Evolutionary conservation across 129 eudicot genomes (phyloP), one percentile per base, ranked within the genome.

Genomic region (Gnaphalium uliginosum): DNA sequence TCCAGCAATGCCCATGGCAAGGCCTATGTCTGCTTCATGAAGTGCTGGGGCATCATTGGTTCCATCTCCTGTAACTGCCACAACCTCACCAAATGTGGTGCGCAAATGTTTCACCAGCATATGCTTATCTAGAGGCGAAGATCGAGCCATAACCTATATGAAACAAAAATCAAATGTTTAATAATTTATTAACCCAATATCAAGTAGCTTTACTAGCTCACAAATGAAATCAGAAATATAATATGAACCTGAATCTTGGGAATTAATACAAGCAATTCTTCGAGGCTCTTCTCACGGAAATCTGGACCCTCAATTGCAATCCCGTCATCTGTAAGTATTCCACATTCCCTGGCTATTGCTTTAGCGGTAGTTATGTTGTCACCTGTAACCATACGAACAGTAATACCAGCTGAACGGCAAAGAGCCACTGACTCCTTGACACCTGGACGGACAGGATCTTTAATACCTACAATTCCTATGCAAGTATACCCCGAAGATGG

Each of bases 1-100:
- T 77, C 97, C 99, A 46, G 97, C 99, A 76, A 94, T 94, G 67
- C 99, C 99, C 99, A 94, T 91, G 25, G 99, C 97, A 82, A 94
- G 92, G 43, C 98, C 98, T 18, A 94, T 94, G 75, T 94, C 98
- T 22, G 98, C 98, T 83, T 94, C 98, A 71, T 94, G 98, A 74
- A 94, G 97, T 11, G 99, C 99, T 11, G 97, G 99, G 29, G 97
- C 97, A 72, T 94, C 97, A 76, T 94, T 94, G 5, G 97, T 94
- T 50, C 97, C 96, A 81, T 94, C 99, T 60, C 99, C 97, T 9
- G 97, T 94, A 24, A 89, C 99, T 14, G 97, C 97, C 78, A 94
- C 96, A 70, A 94, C 97, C 76, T 94, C 97, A 76, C 78, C 83
- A 56, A 91, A 94, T 27, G 99, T 89, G 33, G 99, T 91, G 48